Evolutionary conservation across 148 eudicot species (phyloP), one percentile per base, ranked within the genome.

Genomic region (Agrostemma githago): DNA sequence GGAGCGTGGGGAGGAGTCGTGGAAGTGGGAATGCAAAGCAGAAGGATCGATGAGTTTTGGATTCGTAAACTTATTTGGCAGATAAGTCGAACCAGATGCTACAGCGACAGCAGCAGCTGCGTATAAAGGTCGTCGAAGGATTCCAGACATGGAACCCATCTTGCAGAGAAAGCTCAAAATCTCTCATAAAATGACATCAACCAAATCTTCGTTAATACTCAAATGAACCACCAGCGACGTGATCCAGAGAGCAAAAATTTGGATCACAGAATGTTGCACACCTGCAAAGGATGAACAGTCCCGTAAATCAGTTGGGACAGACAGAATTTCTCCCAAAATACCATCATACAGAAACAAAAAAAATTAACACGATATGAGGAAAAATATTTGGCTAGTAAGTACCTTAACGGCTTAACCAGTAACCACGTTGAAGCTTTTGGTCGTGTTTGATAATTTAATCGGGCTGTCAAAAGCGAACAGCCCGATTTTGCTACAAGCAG

Each of bases 61-160:
- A 72, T 76, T 83, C 16, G 70, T 74, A 5, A 95, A 73, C 83
- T 89, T 92, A 72, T 83, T 87, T 39, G 77, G 86, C 83, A 90
- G 81, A 82, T 91, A 96, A 17, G 96, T 72, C 56, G 56, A 51
- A 76, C 89, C 81, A 72, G 98, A 92, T 42, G 97, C 97, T 69
- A 86, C 73, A 37, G 92, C 90, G 58, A 92, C 86, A 60, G 97
- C 97, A 81, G 94, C 96, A 66, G 56, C 56, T 14, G 56, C 56
- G 14, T 87, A 79, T 37, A 92, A 65, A 37, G 97, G 98, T 39
- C 97, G 85, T 67, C 85, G 97, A 83, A 91, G 76, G 75, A 51
- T 51, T 51, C 56, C 56, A 51, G 56, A 51, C 56, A 51, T 51
- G 56, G 89, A 88, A 86, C 80, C 96, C 92, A 87, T 86, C 62